Conservation (phyloP, 192 early-diverging fungal genomes). For the Coemansia sp. region DNA sequence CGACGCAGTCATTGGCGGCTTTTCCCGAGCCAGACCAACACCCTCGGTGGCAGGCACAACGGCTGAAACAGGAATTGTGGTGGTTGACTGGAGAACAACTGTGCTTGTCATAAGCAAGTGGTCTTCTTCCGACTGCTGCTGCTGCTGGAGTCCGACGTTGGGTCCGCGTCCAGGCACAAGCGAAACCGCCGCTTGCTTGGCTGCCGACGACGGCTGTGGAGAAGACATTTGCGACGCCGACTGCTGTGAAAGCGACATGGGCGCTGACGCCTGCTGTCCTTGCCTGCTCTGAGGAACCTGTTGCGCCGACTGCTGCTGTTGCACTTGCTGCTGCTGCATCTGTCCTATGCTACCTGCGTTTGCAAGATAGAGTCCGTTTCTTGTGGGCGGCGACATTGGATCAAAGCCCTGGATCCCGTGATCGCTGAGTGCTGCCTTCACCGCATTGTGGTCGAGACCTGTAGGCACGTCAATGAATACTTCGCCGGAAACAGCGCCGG, state of each 20-base stretch:
- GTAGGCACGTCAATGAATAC: slow-evolving; percentile 41
- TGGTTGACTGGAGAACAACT: slow-evolving; percentile 23
- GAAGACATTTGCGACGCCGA: neutral
- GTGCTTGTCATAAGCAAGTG: slow-evolving; percentile 25
- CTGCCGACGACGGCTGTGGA: neutral
- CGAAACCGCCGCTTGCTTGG: slow-evolving; percentile 4
- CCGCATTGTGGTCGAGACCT: slow-evolving; percentile 25
- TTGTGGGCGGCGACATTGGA: slow-evolving; percentile 16
- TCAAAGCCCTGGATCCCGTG: slow-evolving; percentile 35
- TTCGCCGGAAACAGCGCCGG: slow-evolving; percentile 17
- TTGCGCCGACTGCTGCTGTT: neutral
- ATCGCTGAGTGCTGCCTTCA: slow-evolving; percentile 26
- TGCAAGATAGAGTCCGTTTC: slow-evolving; percentile 21
- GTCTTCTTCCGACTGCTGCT: neutral
- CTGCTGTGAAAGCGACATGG: neutral
- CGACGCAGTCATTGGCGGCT: neutral
- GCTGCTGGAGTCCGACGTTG: neutral
- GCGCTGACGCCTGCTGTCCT: neutral
- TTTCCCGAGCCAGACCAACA: neutral
- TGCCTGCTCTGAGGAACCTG: neutral
- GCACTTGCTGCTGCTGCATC: slow-evolving; percentile 6
- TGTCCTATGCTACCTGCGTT: neutral
- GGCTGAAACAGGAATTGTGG: neutral
- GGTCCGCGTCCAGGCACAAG: neutral
- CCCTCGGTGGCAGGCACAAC: neutral